Evolutionary conservation across 371 early-diverging fungal genomes (phyloP).

Genomic region (Modicella reniformis): DNA sequence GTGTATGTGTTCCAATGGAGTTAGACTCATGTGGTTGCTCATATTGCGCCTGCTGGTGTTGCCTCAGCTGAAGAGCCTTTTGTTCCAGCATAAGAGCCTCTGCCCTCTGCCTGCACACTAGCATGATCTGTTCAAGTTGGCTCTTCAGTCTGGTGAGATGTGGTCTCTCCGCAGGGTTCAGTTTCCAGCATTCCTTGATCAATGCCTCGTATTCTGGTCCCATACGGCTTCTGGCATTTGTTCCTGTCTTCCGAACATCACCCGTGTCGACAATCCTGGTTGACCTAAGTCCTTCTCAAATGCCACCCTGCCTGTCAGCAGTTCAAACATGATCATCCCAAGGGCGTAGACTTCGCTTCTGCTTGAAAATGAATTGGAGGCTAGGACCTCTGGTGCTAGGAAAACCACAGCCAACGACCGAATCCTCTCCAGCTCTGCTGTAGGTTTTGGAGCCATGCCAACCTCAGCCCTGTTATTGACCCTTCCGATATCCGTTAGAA

Average conservation of each 20-base stretch:
- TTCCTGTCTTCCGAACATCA: conserved; percentile 52
- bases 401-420: conserved; percentile 46
- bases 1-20: conserved; percentile 25
- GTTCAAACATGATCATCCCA: conserved; percentile 53
- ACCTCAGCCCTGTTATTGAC: conserved; percentile 42
- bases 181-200: conserved; percentile 48
- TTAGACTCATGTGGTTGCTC: conserved; percentile 21
- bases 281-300: conserved; percentile 38
- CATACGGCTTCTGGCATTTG: conserved; percentile 32
- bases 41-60: conserved; percentile 24
- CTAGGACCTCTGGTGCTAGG: conserved; percentile 45
- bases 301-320: conserved; percentile 42
- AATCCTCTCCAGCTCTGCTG: conserved; percentile 27
- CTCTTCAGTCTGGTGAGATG: conserved; percentile 39
- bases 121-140: conserved; percentile 44
- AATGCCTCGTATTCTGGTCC: conserved; percentile 40
- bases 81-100: conserved; percentile 19
- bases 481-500: conserved; percentile 46
- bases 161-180: conserved; percentile 41
- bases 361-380: conserved; percentile 37
- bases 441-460: conserved; percentile 44
- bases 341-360: conserved; percentile 50
- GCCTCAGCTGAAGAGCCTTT: conserved; percentile 16
- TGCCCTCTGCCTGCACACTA: conserved; percentile 18
- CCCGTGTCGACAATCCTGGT: conserved; percentile 33